Evolutionary conservation across 1,284 basidiomycete genomes (phyloP).

Genomic region (Ustilago nuda): DNA sequence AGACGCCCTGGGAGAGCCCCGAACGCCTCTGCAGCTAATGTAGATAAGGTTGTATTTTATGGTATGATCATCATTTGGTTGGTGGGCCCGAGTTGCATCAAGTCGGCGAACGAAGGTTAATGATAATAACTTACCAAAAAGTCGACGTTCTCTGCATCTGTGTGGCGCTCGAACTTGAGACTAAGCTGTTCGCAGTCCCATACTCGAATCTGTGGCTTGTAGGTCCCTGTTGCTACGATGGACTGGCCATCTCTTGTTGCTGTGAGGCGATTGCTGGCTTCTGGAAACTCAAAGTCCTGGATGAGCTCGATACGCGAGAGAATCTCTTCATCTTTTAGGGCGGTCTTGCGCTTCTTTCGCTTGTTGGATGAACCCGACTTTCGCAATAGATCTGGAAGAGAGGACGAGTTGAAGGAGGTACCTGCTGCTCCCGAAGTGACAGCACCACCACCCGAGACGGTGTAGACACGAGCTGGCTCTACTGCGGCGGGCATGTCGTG

Average conservation of each 20-base stretch:
- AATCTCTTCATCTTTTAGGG: conserved; percentile 57
- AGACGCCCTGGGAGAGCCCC: conserved; percentile 20
- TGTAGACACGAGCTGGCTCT: conserved; percentile 65
- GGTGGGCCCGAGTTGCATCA: background rate
- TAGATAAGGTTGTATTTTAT: conserved; percentile 59
- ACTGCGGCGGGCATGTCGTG: conserved; percentile 59
- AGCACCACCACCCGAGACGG: conserved; percentile 60
- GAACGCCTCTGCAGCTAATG: conserved; percentile 55
- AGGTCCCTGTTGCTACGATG: conserved; percentile 93
- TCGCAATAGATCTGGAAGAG: conserved; percentile 65
- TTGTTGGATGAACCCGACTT: conserved; percentile 66
- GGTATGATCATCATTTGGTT: conserved; percentile 35
- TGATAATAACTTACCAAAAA: conserved; percentile 83
- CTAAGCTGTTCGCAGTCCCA: conserved; percentile 95
- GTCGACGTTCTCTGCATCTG: conserved; percentile 96
- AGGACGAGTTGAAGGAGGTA: conserved; percentile 66
- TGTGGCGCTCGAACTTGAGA: conserved; percentile 94
- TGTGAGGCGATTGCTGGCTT: conserved; percentile 90
- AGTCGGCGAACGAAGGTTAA: background rate
- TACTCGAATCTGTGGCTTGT: conserved; percentile 96
- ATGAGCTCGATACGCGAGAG: conserved; percentile 66
- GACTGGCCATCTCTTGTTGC: conserved; percentile 91
- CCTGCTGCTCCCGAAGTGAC: conserved; percentile 55
- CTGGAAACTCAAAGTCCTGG: conserved; percentile 96
- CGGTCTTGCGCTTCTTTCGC: conserved; percentile 62